Evolutionary conservation across 495 filamentous ascomycete species (phyloP).

Genomic region (Hypoxylon intermedium): DNA sequence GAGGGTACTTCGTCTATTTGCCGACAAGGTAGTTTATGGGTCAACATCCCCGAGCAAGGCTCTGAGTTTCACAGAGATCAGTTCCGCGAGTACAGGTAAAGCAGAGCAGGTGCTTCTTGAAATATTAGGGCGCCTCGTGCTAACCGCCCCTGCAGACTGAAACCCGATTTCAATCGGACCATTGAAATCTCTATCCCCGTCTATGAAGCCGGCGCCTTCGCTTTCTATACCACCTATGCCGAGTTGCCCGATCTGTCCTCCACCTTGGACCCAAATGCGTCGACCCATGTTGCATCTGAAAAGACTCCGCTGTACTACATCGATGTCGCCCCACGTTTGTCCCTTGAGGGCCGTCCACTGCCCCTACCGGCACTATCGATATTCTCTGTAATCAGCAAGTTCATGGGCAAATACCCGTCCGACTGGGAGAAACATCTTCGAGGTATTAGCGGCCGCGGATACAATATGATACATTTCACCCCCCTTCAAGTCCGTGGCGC

Average conservation of each 20-base stretch:
- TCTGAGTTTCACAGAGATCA: constrained; percentile 74
- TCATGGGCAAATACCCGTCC: constrained; percentile 88
- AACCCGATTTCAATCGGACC: constrained; percentile 89
- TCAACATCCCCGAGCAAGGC: constrained; percentile 85
- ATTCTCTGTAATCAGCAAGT: constrained; percentile 96
- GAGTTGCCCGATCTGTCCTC: constrained; percentile 81
- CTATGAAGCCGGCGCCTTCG: constrained; percentile 83
- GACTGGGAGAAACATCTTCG: constrained; percentile 89
- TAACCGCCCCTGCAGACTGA: constrained; percentile 65
- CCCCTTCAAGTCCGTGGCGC: constrained; percentile 86
- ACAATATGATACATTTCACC: constrained; percentile 99
- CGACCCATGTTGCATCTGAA: constrained; percentile 59
- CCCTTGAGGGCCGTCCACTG: constrained; percentile 69
- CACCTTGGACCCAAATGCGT: constrained; percentile 51
- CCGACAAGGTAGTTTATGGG: constrained; percentile 90
- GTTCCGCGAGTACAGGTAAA: constrained; percentile 88
- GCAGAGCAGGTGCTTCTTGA: constrained; percentile 35
- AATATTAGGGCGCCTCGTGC: neutral
- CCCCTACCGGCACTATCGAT: constrained; percentile 87
- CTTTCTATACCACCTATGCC: constrained; percentile 93
- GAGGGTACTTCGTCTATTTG: constrained; percentile 97
- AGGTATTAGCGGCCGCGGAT: constrained; percentile 86
- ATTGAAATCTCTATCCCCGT: constrained; percentile 90
- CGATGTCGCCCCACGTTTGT: constrained; percentile 86
- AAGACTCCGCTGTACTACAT: constrained; percentile 83